Evolutionary conservation across 257 asterid species (phyloP).

Genomic region (Solanum verrucosum): DNA sequence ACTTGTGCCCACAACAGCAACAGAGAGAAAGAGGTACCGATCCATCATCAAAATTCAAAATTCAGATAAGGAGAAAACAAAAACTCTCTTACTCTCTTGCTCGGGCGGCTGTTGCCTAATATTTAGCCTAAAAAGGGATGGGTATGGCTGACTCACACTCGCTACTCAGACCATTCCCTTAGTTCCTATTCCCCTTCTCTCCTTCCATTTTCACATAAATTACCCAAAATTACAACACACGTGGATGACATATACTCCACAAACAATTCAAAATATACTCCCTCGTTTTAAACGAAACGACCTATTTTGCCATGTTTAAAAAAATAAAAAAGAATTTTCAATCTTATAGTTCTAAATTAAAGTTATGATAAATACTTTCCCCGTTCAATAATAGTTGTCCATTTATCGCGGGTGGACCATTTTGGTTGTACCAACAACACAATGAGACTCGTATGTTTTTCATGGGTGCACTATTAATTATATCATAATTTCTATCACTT

Average conservation of each 20-base stretch:
- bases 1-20: neutral
- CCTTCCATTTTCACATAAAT: neutral
- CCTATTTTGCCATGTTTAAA: neutral
- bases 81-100: too few relatives aligned
- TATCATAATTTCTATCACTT: too few relatives aligned
- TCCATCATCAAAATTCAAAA: neutral
- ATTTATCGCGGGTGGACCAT: too few relatives aligned
- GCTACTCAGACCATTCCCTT: neutral
- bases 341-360: too few relatives aligned
- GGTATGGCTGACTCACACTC: neutral
- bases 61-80: neutral
- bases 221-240: neutral
- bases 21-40: neutral
- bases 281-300: neutral
- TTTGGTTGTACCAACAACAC: too few relatives aligned
- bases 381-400: accelerated
- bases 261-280: neutral
- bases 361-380: too few relatives aligned
- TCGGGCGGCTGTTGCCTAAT: neutral
- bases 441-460: too few relatives aligned
- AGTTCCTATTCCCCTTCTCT: neutral
- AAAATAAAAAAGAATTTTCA: too few relatives aligned
- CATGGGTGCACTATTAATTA: too few relatives aligned
- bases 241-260: neutral
- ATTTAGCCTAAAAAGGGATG: neutral